Percentiles rank a stretch among this genome's conserved stretches.
Evolutionary conservation across 257 asterid species (phyloP).

Genomic region (Salvia miltiorrhiza): DNA sequence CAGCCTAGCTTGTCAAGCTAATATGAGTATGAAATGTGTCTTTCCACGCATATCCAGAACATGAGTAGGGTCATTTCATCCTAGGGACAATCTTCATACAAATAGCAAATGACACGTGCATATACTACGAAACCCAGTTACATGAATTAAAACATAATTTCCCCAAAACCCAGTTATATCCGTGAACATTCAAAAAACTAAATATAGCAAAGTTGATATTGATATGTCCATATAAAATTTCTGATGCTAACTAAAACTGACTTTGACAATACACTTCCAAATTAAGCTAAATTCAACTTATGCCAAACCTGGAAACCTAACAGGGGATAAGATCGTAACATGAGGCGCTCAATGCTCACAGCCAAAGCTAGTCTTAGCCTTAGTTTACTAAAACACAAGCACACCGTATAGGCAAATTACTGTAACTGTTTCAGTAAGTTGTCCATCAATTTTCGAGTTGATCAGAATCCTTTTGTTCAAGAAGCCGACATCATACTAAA

Average conservation of each 20-base stretch:
- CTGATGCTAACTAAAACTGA: not conserved
- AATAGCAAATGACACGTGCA: not conserved
- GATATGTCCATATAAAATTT: not conserved
- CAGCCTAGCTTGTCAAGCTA: not conserved
- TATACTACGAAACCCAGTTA: not conserved
- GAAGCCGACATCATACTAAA: not conserved
- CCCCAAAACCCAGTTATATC: not conserved
- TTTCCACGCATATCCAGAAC: not conserved
- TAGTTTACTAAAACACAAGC: conserved; percentile 1
- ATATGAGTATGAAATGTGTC: not conserved
- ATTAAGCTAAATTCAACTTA: not conserved
- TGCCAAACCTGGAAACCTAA: conserved; percentile 1
- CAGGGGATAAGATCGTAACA: not conserved
- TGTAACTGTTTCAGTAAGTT: not conserved
- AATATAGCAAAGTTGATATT: not conserved
- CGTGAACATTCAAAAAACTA: not conserved
- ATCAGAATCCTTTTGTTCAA: conserved; percentile 14
- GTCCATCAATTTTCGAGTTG: conserved; percentile 1
- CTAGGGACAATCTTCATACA: not conserved
- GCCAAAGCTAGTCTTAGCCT: not conserved
- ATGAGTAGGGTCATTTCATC: not conserved
- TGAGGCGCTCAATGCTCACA: not conserved
- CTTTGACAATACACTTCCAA: not conserved
- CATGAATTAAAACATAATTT: no score
- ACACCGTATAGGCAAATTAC: not conserved